A percentile compares a stretch with the other conserved stretches of the same genome.
Conservation (phyloP, 1,284 basidiomycete genomes). For the Volvariella volvacea region DNA sequence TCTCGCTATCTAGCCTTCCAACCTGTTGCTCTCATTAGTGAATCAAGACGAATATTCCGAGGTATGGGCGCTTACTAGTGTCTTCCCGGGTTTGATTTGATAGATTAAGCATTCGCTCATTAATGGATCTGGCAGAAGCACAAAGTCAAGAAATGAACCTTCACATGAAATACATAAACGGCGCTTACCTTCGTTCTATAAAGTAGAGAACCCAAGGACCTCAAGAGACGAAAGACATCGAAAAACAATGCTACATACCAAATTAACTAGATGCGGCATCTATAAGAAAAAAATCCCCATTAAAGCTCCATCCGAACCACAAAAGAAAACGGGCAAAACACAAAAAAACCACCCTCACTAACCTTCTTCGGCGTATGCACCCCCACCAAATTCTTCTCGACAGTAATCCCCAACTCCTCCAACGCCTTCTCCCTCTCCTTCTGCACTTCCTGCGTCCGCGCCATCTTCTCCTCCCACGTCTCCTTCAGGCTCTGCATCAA, state of each 20-base stretch:
- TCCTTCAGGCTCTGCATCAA: slow-evolving; percentile 95
- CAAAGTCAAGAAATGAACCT: neutral
- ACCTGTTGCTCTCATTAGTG: slow-evolving; percentile 64
- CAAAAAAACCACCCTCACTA: slow-evolving; percentile 16
- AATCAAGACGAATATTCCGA: slow-evolving; percentile 5
- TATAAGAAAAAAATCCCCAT: slow-evolving; percentile 24
- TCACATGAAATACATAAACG: neutral
- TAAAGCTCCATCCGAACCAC: slow-evolving; percentile 11
- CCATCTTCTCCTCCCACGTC: slow-evolving; percentile 97
- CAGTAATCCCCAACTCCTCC: slow-evolving; percentile 95
- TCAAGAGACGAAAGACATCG: neutral
- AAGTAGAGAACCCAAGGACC: slow-evolving; percentile 7
- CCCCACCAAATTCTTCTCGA: slow-evolving; percentile 93
- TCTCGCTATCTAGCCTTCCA: slow-evolving; percentile 76
- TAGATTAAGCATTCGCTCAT: slow-evolving; percentile 94
- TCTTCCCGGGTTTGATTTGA: slow-evolving; percentile 87
- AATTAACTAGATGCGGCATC: slow-evolving; percentile 94
- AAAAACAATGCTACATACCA: slow-evolving; percentile 48
- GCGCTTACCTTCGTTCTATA: slow-evolving; percentile 75
- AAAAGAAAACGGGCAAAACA: too few relatives aligned
- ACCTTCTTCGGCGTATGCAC: slow-evolving; percentile 99
- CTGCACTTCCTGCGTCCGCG: slow-evolving; percentile 90
- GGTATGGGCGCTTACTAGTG: slow-evolving; percentile 51
- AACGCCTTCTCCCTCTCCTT: slow-evolving; percentile 94
- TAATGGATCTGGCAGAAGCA: slow-evolving; percentile 55